A percentile compares a stretch with the other conserved stretches of the same genome.
phyloP scores from a whole-genome alignment of 2,329 filamentous ascomycete species.

The Chlorencoelia australis region DNA sequence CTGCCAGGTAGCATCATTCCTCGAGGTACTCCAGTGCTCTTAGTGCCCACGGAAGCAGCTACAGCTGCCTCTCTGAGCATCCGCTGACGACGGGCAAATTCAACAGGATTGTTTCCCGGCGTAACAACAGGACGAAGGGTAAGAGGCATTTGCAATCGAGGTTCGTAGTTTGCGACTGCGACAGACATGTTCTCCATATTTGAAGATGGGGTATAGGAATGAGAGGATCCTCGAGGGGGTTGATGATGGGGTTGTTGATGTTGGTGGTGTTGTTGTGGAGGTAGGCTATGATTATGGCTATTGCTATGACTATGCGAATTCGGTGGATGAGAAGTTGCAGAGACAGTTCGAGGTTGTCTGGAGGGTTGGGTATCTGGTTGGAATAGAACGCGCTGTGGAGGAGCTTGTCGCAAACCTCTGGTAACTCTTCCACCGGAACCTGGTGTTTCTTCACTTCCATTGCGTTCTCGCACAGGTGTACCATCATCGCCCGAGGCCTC shows the following conservation, averaged over 20 bases:
- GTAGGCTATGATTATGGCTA: slow-evolving; percentile 18
- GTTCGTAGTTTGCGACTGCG: slow-evolving; percentile 60
- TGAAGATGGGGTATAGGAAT: slow-evolving; percentile 41
- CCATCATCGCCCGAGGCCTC: slow-evolving; percentile 51
- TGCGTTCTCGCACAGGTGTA: slow-evolving; percentile 44
- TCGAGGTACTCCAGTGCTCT: slow-evolving; percentile 31
- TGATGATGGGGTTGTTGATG: slow-evolving; percentile 22
- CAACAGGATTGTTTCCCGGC: slow-evolving; percentile 60
- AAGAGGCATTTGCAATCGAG: slow-evolving; percentile 49
- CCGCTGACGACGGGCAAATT: slow-evolving; percentile 52
- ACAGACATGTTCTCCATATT: slow-evolving; percentile 47
- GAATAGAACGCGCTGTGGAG: slow-evolving; percentile 73
- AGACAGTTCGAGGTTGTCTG: slow-evolving; percentile 50
- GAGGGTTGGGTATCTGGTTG: slow-evolving; percentile 65
- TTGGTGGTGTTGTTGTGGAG: slow-evolving; percentile 6
- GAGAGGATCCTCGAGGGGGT: slow-evolving; percentile 28
- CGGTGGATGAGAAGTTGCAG: slow-evolving; percentile 31
- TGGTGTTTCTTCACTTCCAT: slow-evolving; percentile 38
- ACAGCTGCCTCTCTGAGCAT: slow-evolving; percentile 30
- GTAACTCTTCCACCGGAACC: slow-evolving; percentile 47
- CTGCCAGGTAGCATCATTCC: slow-evolving; percentile 54
- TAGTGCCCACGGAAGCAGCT: slow-evolving; percentile 25
- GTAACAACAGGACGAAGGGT: slow-evolving; percentile 65
- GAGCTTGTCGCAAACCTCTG: slow-evolving; percentile 67
- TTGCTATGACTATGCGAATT: slow-evolving; percentile 18